Percentiles rank a stretch among this genome's conserved stretches.
Evolutionary conservation across 768 basidiomycete species (phyloP).

Genomic region (Psilocybe cyanescens): DNA sequence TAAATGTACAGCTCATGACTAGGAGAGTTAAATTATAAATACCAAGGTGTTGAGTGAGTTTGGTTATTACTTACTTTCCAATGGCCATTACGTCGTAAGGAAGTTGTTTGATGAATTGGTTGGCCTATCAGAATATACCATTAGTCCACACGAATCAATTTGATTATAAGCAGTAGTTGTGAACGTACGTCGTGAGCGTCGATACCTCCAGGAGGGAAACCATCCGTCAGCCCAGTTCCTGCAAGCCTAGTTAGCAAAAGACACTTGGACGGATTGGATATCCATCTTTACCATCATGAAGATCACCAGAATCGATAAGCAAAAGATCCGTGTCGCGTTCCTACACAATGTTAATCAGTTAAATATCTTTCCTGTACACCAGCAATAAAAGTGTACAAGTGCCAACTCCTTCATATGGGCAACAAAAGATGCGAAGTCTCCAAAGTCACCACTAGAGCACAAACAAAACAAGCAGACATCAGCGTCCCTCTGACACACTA

Average conservation of each 20-base stretch:
- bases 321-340: slow-evolving; percentile 81
- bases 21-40: background rate
- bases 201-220: slow-evolving; percentile 68
- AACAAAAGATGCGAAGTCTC: slow-evolving; percentile 90
- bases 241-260: slow-evolving; percentile 1
- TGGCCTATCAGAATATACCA: slow-evolving; percentile 47
- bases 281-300: slow-evolving; percentile 63
- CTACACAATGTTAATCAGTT: slow-evolving; percentile 26
- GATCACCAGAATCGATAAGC: slow-evolving; percentile 80
- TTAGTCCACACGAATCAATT: background rate
- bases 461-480: background rate
- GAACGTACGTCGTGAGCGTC: slow-evolving; percentile 69
- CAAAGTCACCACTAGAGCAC: slow-evolving; percentile 43
- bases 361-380: background rate
- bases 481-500: no score
- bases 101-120: slow-evolving; percentile 71
- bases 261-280: background rate
- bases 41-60: background rate
- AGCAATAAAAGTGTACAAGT: slow-evolving; percentile 34
- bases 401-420: slow-evolving; percentile 81
- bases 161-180: no score
- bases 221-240: slow-evolving; percentile 82
- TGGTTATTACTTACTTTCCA: slow-evolving; percentile 64
- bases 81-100: slow-evolving; percentile 86
- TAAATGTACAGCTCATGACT: slow-evolving; percentile 88